Conservation (phyloP, 2,329 filamentous ascomycete genomes). For the Apiospora hydei region DNA sequence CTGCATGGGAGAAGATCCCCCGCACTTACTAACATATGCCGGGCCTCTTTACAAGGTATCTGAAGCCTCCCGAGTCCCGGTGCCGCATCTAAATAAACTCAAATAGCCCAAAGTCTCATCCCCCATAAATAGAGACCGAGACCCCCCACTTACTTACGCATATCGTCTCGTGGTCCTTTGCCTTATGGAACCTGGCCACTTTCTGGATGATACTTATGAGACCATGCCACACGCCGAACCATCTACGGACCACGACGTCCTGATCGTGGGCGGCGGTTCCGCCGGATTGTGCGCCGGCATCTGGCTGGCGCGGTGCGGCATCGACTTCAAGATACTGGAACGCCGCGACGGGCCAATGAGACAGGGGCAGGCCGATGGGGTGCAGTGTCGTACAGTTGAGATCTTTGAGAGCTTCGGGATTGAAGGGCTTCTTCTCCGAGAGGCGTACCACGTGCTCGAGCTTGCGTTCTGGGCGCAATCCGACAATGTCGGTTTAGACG, state of each 20-base stretch:
- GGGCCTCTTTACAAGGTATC: not conserved
- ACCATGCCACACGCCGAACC: not conserved
- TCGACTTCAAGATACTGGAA: slow-evolving; percentile 65
- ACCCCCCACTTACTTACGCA: not conserved
- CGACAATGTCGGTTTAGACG: not conserved
- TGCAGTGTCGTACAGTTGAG: slow-evolving; percentile 67
- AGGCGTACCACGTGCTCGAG: slow-evolving; percentile 65
- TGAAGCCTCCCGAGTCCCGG: not conserved
- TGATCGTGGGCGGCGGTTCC: slow-evolving; percentile 68
- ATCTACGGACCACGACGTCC: slow-evolving; percentile 50
- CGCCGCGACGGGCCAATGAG: slow-evolving; percentile 59
- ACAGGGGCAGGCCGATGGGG: slow-evolving; percentile 69
- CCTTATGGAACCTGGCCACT: too few relatives aligned
- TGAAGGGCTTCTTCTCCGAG: slow-evolving; percentile 59
- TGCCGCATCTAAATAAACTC: not conserved
- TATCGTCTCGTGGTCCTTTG: not conserved
- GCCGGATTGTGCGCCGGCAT: slow-evolving; percentile 67
- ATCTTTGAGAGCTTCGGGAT: slow-evolving; percentile 67
- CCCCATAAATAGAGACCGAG: not conserved
- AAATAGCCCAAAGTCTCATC: not conserved
- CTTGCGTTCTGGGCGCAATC: slow-evolving; percentile 61
- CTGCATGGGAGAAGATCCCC: not conserved
- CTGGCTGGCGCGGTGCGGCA: slow-evolving; percentile 66
- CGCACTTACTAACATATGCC: slow-evolving; percentile 1
- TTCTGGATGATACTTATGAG: too few relatives aligned